phyloP scores from a whole-genome alignment of 495 filamentous ascomycete genomes.

The Pseudotulostoma volvatum region DNA sequence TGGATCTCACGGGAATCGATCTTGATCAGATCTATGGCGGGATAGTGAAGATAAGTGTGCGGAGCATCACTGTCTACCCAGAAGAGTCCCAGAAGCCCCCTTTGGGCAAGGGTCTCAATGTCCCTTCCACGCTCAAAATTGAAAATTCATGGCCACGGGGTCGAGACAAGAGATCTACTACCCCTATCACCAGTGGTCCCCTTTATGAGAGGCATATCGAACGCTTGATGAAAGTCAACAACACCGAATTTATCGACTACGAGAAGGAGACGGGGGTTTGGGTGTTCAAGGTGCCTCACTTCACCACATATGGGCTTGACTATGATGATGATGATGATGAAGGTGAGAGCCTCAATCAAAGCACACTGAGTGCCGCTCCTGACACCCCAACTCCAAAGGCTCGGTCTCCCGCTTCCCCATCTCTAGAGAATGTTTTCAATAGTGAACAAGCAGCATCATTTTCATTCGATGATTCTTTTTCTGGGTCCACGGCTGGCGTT shows the following conservation, averaged over 20 bases:
- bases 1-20: constrained; percentile 59
- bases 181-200: constrained; percentile 36
- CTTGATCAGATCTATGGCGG: constrained; percentile 54
- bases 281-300: constrained; percentile 85
- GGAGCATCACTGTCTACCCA: constrained; percentile 76
- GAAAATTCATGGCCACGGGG: constrained; percentile 82
- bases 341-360: constrained; percentile 36
- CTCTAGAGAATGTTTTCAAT: constrained; percentile 19
- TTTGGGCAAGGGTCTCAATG: constrained; percentile 74
- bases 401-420: constrained; percentile 15
- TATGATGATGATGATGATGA: constrained; percentile 60
- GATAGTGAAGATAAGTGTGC: constrained; percentile 56
- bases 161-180: constrained; percentile 37
- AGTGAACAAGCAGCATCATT: constrained; percentile 30
- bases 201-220: constrained; percentile 66
- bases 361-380: constrained; percentile 40
- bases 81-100: constrained; percentile 57
- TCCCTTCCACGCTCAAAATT: constrained; percentile 68
- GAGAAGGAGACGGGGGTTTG: constrained; percentile 64
- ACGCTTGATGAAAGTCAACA: constrained; percentile 54
- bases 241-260: constrained; percentile 70
- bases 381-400: constrained; percentile 41
- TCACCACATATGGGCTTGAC: constrained; percentile 86
- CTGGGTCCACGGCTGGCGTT: constrained; percentile 32
- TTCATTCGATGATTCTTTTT: constrained; percentile 34